These are phyloP conservation scores for Nannizzia gypsea DNA, from an alignment of 2,329 filamentous ascomycete genomes.

Conservation along the genomic window DNA sequence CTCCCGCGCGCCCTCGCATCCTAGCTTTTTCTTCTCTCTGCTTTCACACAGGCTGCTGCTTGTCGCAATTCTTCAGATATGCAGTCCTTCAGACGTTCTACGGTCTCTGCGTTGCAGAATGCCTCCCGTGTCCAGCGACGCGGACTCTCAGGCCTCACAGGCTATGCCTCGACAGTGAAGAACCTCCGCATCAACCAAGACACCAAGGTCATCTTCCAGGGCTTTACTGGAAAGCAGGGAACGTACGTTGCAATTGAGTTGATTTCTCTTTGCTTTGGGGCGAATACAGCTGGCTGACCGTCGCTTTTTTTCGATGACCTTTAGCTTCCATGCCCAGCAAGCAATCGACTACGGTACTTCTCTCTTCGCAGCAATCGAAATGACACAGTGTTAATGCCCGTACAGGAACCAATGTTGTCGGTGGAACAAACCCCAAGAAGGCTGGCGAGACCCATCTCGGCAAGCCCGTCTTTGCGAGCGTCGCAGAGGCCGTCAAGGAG, in stretches of 20 bases:
- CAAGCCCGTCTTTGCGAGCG: constrained; percentile 84
- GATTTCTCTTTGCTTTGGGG: background rate
- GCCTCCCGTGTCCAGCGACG: constrained; percentile 48
- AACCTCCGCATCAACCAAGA: constrained; percentile 89
- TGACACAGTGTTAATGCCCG: constrained; percentile 17
- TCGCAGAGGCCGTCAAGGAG: constrained; percentile 76
- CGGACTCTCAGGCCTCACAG: constrained; percentile 51
- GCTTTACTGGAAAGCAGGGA: constrained; percentile 95
- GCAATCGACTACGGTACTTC: constrained; percentile 93
- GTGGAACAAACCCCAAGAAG: constrained; percentile 98
- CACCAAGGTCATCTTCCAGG: constrained; percentile 93
- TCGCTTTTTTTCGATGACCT: constrained; percentile 23
- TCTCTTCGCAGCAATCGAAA: background rate
- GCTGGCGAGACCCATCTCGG: constrained; percentile 81
- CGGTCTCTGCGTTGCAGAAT: constrained; percentile 56
- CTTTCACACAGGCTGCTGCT: constrained; percentile 15
- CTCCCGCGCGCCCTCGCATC: background rate
- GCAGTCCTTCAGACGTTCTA: constrained; percentile 72
- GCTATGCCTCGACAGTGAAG: constrained; percentile 60
- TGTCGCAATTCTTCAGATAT: constrained; percentile 36
- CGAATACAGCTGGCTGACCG: background rate
- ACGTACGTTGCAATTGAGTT: constrained; percentile 48
- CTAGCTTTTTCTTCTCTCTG: constrained; percentile 9
- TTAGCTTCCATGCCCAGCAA: constrained; percentile 90
- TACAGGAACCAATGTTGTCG: constrained; percentile 87